Conservation (phyloP, 2,329 filamentous ascomycete genomes). For the Trichoderma aggressivum region DNA sequence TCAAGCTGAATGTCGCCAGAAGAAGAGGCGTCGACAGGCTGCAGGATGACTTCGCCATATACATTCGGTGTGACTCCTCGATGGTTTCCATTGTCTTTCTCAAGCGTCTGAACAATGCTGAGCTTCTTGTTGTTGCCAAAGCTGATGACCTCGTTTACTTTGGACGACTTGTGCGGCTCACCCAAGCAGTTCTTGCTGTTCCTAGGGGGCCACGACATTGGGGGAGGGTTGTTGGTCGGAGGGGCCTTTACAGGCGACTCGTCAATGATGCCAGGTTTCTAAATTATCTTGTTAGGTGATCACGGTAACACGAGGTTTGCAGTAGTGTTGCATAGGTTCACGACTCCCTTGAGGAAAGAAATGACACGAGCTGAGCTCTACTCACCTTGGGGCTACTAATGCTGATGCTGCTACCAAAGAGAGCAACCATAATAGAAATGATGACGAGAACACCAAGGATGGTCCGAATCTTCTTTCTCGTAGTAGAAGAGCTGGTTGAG, state of each 20-base stretch:
- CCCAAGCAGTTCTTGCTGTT: slow-evolving; percentile 26
- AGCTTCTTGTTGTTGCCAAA: slow-evolving; percentile 38
- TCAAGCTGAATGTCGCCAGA: slow-evolving; percentile 43
- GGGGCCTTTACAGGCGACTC: slow-evolving; percentile 25
- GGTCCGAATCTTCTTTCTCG: slow-evolving; percentile 30
- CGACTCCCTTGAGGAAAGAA: not conserved
- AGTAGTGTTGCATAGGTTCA: not conserved
- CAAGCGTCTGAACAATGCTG: slow-evolving; percentile 38
- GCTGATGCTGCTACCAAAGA: slow-evolving; percentile 25
- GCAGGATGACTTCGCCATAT: slow-evolving; percentile 45
- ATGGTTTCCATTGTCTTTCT: slow-evolving; percentile 21
- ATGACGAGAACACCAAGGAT: slow-evolving; percentile 33
- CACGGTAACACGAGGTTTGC: not conserved
- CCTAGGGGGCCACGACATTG: slow-evolving; percentile 29
- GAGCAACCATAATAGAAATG: slow-evolving; percentile 31
- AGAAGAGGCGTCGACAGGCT: slow-evolving; percentile 34
- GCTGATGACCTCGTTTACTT: slow-evolving; percentile 26
- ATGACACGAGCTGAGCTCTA: not conserved
- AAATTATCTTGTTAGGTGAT: not conserved
- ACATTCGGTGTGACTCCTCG: slow-evolving; percentile 35
- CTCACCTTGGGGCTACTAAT: slow-evolving; percentile 31
- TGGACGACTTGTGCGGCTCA: slow-evolving; percentile 23
- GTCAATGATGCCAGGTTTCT: slow-evolving; percentile 25
- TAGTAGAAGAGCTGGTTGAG: slow-evolving; percentile 19
- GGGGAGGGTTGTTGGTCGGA: slow-evolving; percentile 19